phyloP scores from a whole-genome alignment of 805 yeast genomes.

The Saturnispora sekii region DNA sequence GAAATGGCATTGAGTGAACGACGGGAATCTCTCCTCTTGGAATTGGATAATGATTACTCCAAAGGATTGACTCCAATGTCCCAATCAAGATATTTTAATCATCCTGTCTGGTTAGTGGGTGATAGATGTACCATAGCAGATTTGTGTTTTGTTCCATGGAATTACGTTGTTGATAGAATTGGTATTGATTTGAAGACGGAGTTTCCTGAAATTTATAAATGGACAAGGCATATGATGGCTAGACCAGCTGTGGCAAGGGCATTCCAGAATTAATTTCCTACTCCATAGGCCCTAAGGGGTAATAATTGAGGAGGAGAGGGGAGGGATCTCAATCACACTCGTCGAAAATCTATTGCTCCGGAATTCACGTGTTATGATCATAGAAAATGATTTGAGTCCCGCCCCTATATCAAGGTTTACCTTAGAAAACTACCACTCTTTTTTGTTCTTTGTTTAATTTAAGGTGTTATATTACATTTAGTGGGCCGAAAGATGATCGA shows the following conservation, averaged over 20 bases:
- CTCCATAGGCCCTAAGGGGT: too few relatives aligned
- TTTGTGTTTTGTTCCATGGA: slow-evolving; percentile 92
- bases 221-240: slow-evolving; percentile 95
- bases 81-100: slow-evolving; percentile 78
- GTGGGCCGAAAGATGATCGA: too few relatives aligned
- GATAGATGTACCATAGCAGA: slow-evolving; percentile 81
- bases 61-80: slow-evolving; percentile 83
- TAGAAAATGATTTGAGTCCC: too few relatives aligned
- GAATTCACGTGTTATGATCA: too few relatives aligned
- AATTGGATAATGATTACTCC: slow-evolving; percentile 73
- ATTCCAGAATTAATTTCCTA: slow-evolving; percentile 26
- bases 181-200: slow-evolving; percentile 82
- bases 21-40: slow-evolving; percentile 84
- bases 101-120: slow-evolving; percentile 93
- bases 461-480: too few relatives aligned
- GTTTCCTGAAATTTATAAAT: slow-evolving; percentile 90
- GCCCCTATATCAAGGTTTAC: too few relatives aligned
- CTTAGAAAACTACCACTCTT: too few relatives aligned
- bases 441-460: too few relatives aligned
- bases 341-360: too few relatives aligned
- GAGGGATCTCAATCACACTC: too few relatives aligned
- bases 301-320: too few relatives aligned
- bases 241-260: slow-evolving; percentile 88
- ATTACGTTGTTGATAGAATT: slow-evolving; percentile 85
- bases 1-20: slow-evolving; percentile 94